A percentile compares a stretch with the other conserved stretches of the same genome.
phyloP scores from a whole-genome alignment of 192 early-diverging fungal species.

The Lobulomyces angularis region DNA sequence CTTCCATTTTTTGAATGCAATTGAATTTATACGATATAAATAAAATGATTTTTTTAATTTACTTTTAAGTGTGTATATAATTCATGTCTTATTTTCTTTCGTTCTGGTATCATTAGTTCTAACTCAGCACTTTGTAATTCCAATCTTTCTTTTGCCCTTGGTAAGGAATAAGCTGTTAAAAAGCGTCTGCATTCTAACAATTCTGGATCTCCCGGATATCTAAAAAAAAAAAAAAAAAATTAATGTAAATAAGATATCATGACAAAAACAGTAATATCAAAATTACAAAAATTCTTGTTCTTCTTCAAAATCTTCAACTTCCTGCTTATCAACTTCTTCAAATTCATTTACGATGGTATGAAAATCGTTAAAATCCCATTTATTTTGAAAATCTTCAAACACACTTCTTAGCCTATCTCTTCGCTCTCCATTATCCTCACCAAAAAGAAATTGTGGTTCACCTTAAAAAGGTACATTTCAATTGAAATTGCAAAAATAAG shows the following conservation, averaged over 20 bases:
- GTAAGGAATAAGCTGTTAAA: constrained; percentile 64
- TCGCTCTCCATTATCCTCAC: constrained; percentile 43
- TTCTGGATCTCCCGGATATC: constrained; percentile 39
- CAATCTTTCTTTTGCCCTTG: constrained; percentile 55
- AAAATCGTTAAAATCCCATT: constrained; percentile 22
- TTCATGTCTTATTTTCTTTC: constrained; percentile 63
- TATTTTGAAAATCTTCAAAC: constrained; percentile 37
- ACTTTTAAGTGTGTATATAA: constrained; percentile 60
- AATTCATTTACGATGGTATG: too few species aligned
- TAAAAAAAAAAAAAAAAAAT: constrained; percentile 6
- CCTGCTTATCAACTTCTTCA: constrained; percentile 35
- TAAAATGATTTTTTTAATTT: constrained; percentile 7
- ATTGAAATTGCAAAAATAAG: constrained; percentile 6
- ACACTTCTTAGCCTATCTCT: constrained; percentile 67
- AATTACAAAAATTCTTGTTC: too few species aligned
- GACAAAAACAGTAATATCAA: constrained; percentile 1
- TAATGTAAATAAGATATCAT: constrained; percentile 13
- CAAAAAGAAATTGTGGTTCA: background rate
- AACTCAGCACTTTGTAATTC: constrained; percentile 53
- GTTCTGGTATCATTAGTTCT: constrained; percentile 43
- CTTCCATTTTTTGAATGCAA: background rate
- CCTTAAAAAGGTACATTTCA: background rate
- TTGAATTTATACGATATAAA: background rate
- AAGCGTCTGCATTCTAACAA: constrained; percentile 54
- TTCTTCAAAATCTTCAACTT: constrained; percentile 38